Percentiles rank a stretch among this genome's conserved stretches.
Conservation (phyloP, 495 filamentous ascomycete species). For the Annulohypoxylon bovei region DNA sequence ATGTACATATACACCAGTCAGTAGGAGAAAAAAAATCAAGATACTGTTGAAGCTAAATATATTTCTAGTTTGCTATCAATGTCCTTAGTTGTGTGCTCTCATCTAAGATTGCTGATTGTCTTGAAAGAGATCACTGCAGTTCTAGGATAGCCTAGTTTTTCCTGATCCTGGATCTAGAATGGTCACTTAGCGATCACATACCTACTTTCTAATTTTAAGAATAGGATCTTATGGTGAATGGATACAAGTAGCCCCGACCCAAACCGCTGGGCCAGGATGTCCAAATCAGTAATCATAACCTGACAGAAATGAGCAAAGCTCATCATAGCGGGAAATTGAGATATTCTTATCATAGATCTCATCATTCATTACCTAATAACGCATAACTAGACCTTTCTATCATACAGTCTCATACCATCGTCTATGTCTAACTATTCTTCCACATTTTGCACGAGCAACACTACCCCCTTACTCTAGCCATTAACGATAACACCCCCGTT, state of each 20-base stretch:
- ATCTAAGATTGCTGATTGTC: background rate
- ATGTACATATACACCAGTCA: constrained; percentile 12
- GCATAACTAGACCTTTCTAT: background rate
- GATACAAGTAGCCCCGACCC: too few relatives aligned
- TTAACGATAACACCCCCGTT: constrained; percentile 73
- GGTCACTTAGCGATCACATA: too few relatives aligned
- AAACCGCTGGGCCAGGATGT: too few relatives aligned
- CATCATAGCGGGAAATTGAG: background rate
- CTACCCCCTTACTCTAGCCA: constrained; percentile 55
- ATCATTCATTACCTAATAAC: constrained; percentile 14
- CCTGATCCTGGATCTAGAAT: too few relatives aligned
- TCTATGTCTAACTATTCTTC: background rate
- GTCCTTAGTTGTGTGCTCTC: background rate
- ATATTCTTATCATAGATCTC: constrained; percentile 2
- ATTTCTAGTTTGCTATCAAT: background rate
- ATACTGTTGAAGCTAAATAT: background rate
- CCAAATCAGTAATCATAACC: too few relatives aligned
- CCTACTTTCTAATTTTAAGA: too few relatives aligned
- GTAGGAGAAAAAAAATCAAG: constrained; percentile 3
- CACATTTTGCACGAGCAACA: background rate
- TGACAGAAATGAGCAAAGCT: too few relatives aligned
- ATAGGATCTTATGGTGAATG: too few relatives aligned
- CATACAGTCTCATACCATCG: background rate
- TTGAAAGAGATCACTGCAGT: background rate
- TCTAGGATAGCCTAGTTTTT: too few relatives aligned